Conservation (phyloP, 768 basidiomycete species). For the Ramaria rubella region DNA sequence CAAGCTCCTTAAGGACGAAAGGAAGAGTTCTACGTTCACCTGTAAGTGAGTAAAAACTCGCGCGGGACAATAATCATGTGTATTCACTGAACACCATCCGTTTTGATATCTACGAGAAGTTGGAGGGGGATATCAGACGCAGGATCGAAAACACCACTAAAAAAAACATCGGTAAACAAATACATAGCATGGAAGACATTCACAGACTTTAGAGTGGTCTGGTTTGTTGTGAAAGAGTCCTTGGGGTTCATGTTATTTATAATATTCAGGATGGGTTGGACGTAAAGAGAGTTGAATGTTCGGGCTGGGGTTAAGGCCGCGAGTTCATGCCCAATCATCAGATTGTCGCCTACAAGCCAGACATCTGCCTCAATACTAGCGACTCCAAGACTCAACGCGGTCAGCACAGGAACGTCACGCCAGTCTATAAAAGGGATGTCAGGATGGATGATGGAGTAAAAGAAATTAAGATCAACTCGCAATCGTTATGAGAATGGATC, state of each 20-base stretch:
- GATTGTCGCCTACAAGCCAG: conserved; percentile 38
- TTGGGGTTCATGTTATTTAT: conserved; percentile 37
- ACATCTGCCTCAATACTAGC: conserved; percentile 51
- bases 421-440: conserved; percentile 32
- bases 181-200: not conserved
- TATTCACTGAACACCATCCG: conserved; percentile 39
- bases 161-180: not conserved
- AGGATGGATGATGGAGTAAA: not conserved
- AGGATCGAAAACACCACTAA: conserved; percentile 47
- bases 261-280: conserved; percentile 40
- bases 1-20: conserved; percentile 36
- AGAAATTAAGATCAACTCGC: conserved; percentile 23
- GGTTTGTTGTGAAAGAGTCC: conserved; percentile 34
- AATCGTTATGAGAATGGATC: conserved; percentile 54
- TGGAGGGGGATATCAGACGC: conserved; percentile 36
- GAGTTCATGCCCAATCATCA: conserved; percentile 41
- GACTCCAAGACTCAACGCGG: conserved; percentile 43
- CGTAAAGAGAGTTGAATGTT: conserved; percentile 42
- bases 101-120: conserved; percentile 48
- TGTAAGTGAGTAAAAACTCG: conserved; percentile 4
- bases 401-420: conserved; percentile 44
- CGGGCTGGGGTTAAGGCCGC: conserved; percentile 37
- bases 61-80: not conserved
- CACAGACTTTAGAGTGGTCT: conserved; percentile 36
- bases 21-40: conserved; percentile 33